These are phyloP conservation scores for Colletotrichum cordylinicola DNA, from an alignment of 2,329 filamentous ascomycete genomes.

Conservation along the genomic window DNA sequence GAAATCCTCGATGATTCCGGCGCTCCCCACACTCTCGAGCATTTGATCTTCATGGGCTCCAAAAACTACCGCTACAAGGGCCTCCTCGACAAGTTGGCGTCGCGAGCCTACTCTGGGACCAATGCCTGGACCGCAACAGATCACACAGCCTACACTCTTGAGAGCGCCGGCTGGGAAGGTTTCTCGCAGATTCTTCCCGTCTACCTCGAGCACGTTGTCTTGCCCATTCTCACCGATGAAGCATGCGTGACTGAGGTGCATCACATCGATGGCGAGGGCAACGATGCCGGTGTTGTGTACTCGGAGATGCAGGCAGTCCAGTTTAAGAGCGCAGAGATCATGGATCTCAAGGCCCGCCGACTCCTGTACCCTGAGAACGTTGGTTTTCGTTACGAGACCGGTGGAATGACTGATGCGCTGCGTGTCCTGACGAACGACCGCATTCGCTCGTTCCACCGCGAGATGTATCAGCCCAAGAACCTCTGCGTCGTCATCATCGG, in stretches of 20 bases:
- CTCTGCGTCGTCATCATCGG: conserved; percentile 91
- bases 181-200: conserved; percentile 94
- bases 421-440: conserved; percentile 85
- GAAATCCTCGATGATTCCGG: conserved; percentile 98
- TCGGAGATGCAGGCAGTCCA: conserved; percentile 98
- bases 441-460: conserved; percentile 91
- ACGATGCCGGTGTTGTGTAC: conserved; percentile 97
- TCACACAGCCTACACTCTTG: conserved; percentile 94
- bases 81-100: conserved; percentile 91
- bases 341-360: conserved; percentile 82
- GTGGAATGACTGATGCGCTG: conserved; percentile 92
- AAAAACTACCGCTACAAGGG: conserved; percentile 95
- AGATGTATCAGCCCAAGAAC: conserved; percentile 98
- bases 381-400: conserved; percentile 97
- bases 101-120: conserved; percentile 88
- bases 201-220: conserved; percentile 91
- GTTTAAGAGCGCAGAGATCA: conserved; percentile 82
- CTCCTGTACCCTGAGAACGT: conserved; percentile 87
- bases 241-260: conserved; percentile 96
- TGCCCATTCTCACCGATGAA: conserved; percentile 91
- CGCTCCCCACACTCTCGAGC: conserved; percentile 85
- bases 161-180: conserved; percentile 95
- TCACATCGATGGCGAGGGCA: conserved; percentile 90
- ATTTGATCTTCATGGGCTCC: conserved; percentile 88
- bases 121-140: conserved; percentile 98